Base-by-base conservation (phyloP, 257 asterid species). In the Plantago elongata region DNA sequence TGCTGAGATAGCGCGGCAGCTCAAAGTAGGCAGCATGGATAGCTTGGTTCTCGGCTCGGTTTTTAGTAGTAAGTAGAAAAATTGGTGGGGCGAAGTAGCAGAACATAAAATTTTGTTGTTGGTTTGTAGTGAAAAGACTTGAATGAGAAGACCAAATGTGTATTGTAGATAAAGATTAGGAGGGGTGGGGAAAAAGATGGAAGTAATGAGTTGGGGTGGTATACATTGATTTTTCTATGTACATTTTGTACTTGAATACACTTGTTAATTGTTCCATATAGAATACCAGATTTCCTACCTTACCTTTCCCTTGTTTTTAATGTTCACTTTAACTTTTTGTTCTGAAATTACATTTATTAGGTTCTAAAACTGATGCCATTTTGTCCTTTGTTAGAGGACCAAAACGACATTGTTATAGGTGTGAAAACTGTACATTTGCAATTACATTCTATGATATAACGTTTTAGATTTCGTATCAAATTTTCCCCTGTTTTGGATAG, bases 81-180 rank as follows among this genome's bases (percentile, higher is more conserved):
- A 48, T 64, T 60, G 45, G 27, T 57, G 13, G 40, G 40, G 40
- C n/a, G 40, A 7, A 34, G 34, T 45, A 68, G 14, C 63, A 16
- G 57, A 69, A 74, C 73, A 57, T 34, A 34, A 34, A 65, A 40
- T 51, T 72, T 75, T 74, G 70, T 46, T 38, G n/a, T 69, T 75
- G 74, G 57, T 69, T 34, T 67, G 63, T 74, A 72, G 79, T 29
- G 64, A 49, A 61, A 52, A 60, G 13, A 51, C 13, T 29, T 29
- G 18, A 44, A 68, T 50, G 34, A 38, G 63, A 61, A 62, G 61
- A 70, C 65, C 43, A 63, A 60, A 57, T 70, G 48, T 62, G 56
- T 71, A 71, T 54, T 67, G 65, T 57, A 57, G 74, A 72, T 69
- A 69, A 61, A 66, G 34, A 63, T 55, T 13, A 45, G 64, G 56